A percentile compares a stretch with the other conserved stretches of the same genome.
Conservation (phyloP, 1,139 yeast species). For the Hyphopichia burtonii region DNA sequence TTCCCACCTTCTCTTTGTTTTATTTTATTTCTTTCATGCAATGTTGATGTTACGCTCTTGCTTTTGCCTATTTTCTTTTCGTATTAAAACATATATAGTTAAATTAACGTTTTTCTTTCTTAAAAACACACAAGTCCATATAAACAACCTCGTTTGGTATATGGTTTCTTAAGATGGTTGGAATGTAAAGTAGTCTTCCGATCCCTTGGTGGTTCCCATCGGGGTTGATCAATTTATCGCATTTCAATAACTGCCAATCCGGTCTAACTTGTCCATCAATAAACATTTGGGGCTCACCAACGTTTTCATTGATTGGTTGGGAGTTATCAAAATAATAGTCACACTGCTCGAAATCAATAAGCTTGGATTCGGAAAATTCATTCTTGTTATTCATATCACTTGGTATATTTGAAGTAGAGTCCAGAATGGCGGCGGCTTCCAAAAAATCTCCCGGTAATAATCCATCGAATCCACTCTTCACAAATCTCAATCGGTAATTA, state of each 20-base stretch:
- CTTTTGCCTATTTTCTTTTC: too few relatives aligned
- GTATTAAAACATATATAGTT: too few relatives aligned
- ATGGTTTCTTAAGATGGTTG: constrained; percentile 22
- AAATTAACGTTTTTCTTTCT: constrained; percentile 14
- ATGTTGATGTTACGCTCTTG: background rate
- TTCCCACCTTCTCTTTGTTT: background rate
- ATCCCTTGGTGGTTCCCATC: constrained; percentile 42
- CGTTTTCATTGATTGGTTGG: constrained; percentile 26
- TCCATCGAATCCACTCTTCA: constrained; percentile 80
- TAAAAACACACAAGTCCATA: constrained; percentile 45
- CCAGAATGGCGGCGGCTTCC: constrained; percentile 33
- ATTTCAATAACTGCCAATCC: constrained; percentile 44
- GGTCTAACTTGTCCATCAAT: constrained; percentile 11
- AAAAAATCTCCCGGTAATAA: constrained; percentile 83
- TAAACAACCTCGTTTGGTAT: constrained; percentile 34
- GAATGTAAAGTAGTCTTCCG: constrained; percentile 48
- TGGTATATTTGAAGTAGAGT: constrained; percentile 47
- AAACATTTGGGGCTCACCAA: constrained; percentile 29
- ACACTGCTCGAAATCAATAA: constrained; percentile 47
- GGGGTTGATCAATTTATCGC: constrained; percentile 49
- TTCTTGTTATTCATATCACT: constrained; percentile 73
- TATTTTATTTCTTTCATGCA: background rate
- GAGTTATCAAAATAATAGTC: constrained; percentile 60
- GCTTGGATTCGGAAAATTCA: constrained; percentile 52
- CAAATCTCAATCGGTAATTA: constrained; percentile 60